Evolutionary conservation across 192 early-diverging fungal genomes (phyloP).

Genomic region (Diversispora eburnea): DNA sequence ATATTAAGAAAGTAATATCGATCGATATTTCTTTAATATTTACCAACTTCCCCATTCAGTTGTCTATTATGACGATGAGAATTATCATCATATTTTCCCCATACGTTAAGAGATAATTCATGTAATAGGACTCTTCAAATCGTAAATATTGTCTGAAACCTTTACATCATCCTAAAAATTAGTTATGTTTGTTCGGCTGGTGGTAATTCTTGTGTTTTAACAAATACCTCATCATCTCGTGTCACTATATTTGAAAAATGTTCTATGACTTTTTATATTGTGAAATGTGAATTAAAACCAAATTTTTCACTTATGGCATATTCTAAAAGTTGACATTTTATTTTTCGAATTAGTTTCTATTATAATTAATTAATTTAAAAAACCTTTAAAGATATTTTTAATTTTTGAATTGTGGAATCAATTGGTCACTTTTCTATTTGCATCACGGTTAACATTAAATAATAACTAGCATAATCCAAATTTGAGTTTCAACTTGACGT

Average conservation of each 20-base stretch:
- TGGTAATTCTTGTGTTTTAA: slow-evolving; percentile 59
- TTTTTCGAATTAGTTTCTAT: slow-evolving; percentile 6
- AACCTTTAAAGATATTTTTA: slow-evolving; percentile 49
- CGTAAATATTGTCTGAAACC: slow-evolving; percentile 72
- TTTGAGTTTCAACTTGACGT: too few relatives aligned
- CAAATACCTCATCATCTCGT: slow-evolving; percentile 61
- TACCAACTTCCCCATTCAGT: slow-evolving; percentile 63
- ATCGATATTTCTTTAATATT: too few relatives aligned
- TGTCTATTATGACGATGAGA: slow-evolving; percentile 70
- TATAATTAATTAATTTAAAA: background rate
- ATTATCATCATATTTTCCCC: slow-evolving; percentile 63
- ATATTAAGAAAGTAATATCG: too few relatives aligned
- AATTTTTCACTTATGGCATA: slow-evolving; percentile 4
- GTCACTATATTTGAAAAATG: slow-evolving; percentile 56
- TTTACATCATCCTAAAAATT: slow-evolving; percentile 66
- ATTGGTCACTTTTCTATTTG: slow-evolving; percentile 27
- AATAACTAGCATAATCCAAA: too few relatives aligned
- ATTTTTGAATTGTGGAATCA: slow-evolving; percentile 37
- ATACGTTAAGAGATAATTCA: slow-evolving; percentile 74
- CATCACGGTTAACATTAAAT: too few relatives aligned
- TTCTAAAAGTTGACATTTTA: slow-evolving; percentile 24
- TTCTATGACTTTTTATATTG: slow-evolving; percentile 50
- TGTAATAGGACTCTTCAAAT: slow-evolving; percentile 71
- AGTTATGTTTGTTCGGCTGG: slow-evolving; percentile 58
- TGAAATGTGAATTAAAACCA: slow-evolving; percentile 46